A percentile compares a stretch with the other conserved stretches of the same genome.
phyloP scores from a whole-genome alignment of 2,329 filamentous ascomycete species.

The Fusarium redolens region DNA sequence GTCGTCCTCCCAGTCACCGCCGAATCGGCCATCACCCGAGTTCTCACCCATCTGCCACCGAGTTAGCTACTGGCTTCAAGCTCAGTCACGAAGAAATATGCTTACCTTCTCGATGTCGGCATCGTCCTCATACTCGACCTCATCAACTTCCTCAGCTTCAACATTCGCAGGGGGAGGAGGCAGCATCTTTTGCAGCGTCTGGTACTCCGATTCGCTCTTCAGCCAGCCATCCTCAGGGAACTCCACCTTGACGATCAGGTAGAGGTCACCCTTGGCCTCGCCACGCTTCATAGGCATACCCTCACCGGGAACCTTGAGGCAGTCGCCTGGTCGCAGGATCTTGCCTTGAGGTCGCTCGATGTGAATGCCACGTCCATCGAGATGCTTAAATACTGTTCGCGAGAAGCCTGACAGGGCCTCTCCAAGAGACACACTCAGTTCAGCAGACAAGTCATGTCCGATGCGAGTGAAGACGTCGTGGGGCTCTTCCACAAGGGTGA shows the following conservation, averaged over 20 bases:
- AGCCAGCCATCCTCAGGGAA: conserved; percentile 93
- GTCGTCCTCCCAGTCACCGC: conserved; percentile 73
- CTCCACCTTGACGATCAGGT: conserved; percentile 84
- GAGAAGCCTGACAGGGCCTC: conserved; percentile 92
- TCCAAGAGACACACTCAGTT: conserved; percentile 81
- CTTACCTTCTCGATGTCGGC: conserved; percentile 82
- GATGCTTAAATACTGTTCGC: conserved; percentile 88
- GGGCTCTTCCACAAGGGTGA: conserved; percentile 83
- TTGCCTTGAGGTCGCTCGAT: conserved; percentile 84
- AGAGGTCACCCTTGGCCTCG: conserved; percentile 87
- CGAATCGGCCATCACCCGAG: conserved; percentile 74
- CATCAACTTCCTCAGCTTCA: conserved; percentile 80
- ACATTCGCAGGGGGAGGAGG: conserved; percentile 73
- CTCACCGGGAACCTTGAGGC: conserved; percentile 87
- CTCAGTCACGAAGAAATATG: conserved; percentile 5
- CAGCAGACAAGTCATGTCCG: conserved; percentile 85
- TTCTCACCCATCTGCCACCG: conserved; percentile 73
- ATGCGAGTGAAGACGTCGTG: conserved; percentile 86
- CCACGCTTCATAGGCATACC: conserved; percentile 94
- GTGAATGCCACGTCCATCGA: conserved; percentile 91
- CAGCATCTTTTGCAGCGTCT: conserved; percentile 78
- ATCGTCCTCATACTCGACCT: conserved; percentile 87
- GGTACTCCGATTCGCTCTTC: conserved; percentile 74
- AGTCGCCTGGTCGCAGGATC: conserved; percentile 83
- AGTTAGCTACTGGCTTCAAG: conserved; percentile 19